Evolutionary conservation across 2,329 filamentous ascomycete species (phyloP).

Genomic region (Conoideocrella luteorostrata): DNA sequence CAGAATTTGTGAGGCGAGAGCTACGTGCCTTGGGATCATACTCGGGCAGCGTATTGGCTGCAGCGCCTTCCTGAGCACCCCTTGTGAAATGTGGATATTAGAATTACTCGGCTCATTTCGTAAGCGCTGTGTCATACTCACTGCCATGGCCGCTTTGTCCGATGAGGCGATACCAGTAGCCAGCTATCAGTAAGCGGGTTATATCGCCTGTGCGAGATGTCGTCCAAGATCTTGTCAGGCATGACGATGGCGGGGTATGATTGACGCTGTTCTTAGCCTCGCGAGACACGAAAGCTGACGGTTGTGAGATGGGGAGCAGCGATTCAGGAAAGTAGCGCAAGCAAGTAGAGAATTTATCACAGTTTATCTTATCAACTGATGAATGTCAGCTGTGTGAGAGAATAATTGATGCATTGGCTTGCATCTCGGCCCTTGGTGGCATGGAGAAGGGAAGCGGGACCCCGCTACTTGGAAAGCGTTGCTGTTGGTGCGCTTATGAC

Average conservation of each 20-base stretch:
- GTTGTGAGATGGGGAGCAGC: neutral
- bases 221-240: slow-evolving; percentile 75
- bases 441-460: too few relatives aligned
- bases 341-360: neutral
- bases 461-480: neutral
- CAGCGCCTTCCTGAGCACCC: slow-evolving; percentile 69
- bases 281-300: neutral
- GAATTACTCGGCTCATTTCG: neutral
- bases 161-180: slow-evolving; percentile 91
- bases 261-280: neutral
- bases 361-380: too few relatives aligned
- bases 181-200: slow-evolving; percentile 87
- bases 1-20: neutral
- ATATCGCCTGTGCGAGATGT: slow-evolving; percentile 92
- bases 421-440: neutral
- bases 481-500: slow-evolving; percentile 4
- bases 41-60: slow-evolving; percentile 62
- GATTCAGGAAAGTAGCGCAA: too few relatives aligned
- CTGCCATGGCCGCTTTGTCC: slow-evolving; percentile 98
- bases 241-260: slow-evolving; percentile 34
- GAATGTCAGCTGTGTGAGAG: too few relatives aligned
- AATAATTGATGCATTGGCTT: neutral
- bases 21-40: slow-evolving; percentile 66
- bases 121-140: slow-evolving; percentile 43
- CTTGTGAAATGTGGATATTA: slow-evolving; percentile 34